These are phyloP conservation scores for Pseudogymnoascus sp. DNA, from an alignment of 2,329 filamentous ascomycete species.

Conservation along the genomic window DNA sequence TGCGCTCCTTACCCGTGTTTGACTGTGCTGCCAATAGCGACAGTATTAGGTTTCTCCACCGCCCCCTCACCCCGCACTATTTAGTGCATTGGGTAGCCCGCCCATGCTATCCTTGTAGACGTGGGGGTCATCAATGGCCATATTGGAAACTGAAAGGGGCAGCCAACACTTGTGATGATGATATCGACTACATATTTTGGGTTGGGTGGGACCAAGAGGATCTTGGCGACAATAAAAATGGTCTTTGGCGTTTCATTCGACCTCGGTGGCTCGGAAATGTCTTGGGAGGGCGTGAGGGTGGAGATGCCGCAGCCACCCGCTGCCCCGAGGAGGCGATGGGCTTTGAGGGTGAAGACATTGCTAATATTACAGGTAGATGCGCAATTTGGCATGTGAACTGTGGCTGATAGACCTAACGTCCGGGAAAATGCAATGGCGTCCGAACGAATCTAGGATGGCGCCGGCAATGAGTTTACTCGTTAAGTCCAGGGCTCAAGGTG, in stretches of 20 bases:
- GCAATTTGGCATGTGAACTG: background rate
- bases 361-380: background rate
- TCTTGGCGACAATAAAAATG: no score
- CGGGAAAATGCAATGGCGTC: background rate
- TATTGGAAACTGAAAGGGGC: background rate
- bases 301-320: background rate
- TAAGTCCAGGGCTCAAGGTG: no score
- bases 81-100: background rate
- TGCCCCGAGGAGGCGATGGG: background rate
- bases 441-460: background rate
- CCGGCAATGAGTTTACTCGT: background rate
- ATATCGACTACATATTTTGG: no score
- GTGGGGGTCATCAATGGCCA: background rate
- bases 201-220: no score
- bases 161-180: no score
- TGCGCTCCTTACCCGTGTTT: background rate
- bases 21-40: background rate
- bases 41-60: background rate
- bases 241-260: conserved; percentile 13
- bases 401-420: background rate
- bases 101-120: background rate
- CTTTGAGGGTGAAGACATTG: background rate
- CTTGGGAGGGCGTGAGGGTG: background rate
- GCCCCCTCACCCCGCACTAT: background rate
- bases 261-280: conserved; percentile 13